These are phyloP conservation scores for Drosera capensis DNA, from an alignment of 148 eudicot genomes.

Conservation along the genomic window DNA sequence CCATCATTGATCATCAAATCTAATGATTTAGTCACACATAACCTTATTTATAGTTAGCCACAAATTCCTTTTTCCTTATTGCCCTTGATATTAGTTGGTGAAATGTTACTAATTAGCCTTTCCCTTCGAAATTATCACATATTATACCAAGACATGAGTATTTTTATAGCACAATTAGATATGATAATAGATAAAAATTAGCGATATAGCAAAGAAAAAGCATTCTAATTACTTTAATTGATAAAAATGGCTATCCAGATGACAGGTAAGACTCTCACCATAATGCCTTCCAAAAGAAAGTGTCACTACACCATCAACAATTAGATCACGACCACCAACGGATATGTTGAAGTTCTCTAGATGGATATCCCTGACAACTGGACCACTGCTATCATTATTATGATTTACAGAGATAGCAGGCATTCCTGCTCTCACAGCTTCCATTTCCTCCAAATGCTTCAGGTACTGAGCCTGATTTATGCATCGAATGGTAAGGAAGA, in stretches of 20 bases:
- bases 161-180: too few species aligned
- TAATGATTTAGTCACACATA: too few species aligned
- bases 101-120: too few species aligned
- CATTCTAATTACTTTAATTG: too few species aligned
- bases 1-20: too few species aligned
- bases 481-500: slow-evolving; percentile 1
- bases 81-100: too few species aligned
- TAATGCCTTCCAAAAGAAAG: slow-evolving; percentile 91
- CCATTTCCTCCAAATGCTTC: slow-evolving; percentile 87
- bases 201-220: too few species aligned
- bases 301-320: slow-evolving; percentile 68
- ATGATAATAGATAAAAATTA: too few species aligned
- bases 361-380: slow-evolving; percentile 72
- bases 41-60: too few species aligned
- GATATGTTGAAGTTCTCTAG: slow-evolving; percentile 86
- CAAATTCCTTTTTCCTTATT: too few species aligned
- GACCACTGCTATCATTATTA: slow-evolving; percentile 43
- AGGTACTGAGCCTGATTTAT: slow-evolving; percentile 61
- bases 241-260: not conserved
- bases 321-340: slow-evolving; percentile 96
- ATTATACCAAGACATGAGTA: too few species aligned
- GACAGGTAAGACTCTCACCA: slow-evolving; percentile 33
- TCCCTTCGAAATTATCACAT: too few species aligned
- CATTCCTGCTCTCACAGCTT: slow-evolving; percentile 95
- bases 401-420: slow-evolving; percentile 69